phyloP scores from a whole-genome alignment of 148 eudicot genomes.

The Rhododendron simsii region DNA sequence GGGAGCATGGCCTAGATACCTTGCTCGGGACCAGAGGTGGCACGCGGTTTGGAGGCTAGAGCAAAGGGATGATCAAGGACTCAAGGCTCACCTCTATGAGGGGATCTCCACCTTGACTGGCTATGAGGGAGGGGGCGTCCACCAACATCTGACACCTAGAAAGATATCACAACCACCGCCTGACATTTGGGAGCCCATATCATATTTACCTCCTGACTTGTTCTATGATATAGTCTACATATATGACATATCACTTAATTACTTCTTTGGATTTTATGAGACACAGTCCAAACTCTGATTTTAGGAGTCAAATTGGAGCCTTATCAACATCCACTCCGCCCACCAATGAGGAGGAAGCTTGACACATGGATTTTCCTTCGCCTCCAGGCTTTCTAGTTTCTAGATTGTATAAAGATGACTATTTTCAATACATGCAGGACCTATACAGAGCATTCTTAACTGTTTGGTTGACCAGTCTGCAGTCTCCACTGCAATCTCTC shows the following conservation, averaged over 20 bases:
- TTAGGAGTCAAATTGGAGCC: not conserved
- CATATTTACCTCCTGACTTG: not conserved
- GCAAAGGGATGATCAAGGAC: not conserved
- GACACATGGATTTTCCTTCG: not conserved
- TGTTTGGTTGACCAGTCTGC: not conserved
- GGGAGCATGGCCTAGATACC: not conserved
- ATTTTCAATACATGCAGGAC: not conserved
- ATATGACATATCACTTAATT: not conserved
- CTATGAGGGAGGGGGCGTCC: not conserved
- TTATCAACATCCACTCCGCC: not conserved
- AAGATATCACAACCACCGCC: not conserved
- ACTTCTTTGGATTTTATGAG: not conserved
- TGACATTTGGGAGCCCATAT: not conserved
- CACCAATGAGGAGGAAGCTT: not conserved
- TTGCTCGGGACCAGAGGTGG: not conserved
- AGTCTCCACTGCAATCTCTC: not conserved
- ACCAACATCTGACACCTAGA: not conserved
- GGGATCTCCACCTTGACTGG: not conserved
- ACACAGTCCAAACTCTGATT: not conserved
- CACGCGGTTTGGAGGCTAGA: not conserved
- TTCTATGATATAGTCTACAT: not conserved
- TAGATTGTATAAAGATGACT: not conserved
- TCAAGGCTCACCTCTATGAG: not conserved
- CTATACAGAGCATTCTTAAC: not conserved
- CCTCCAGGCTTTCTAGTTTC: not conserved